Percentiles rank a stretch among this genome's conserved stretches.
phyloP scores from a whole-genome alignment of 1,284 basidiomycete species.

The Fistulina hepatica region DNA sequence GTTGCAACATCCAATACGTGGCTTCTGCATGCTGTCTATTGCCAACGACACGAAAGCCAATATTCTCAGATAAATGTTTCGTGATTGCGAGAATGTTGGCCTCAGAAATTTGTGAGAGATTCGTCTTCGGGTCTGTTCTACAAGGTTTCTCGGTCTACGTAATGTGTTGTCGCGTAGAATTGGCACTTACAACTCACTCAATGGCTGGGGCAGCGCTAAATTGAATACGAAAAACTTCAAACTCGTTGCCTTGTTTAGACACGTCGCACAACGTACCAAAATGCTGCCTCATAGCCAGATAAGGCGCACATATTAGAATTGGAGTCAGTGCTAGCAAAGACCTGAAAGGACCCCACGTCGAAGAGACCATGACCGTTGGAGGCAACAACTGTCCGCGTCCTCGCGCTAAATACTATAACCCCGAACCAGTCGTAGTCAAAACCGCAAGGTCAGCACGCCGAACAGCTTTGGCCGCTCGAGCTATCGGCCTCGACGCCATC shows the following conservation, averaged over 20 bases:
- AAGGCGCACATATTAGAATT: conserved; percentile 32
- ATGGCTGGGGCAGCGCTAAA: conserved; percentile 30
- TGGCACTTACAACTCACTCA: conserved; percentile 28
- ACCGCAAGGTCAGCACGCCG: too few species aligned
- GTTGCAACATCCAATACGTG: conserved; percentile 72
- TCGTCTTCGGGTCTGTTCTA: conserved; percentile 43
- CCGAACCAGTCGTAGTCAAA: too few species aligned
- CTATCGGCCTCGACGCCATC: too few species aligned
- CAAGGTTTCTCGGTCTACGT: neutral
- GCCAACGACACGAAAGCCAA: conserved; percentile 89
- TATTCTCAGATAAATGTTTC: conserved; percentile 65
- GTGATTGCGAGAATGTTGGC: conserved; percentile 50
- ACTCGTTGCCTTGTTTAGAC: conserved; percentile 2
- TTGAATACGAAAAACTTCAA: neutral
- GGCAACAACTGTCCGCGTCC: too few species aligned
- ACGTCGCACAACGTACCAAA: conserved; percentile 27
- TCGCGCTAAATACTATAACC: too few species aligned
- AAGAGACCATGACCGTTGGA: conserved; percentile 13
- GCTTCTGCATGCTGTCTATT: conserved; percentile 81
- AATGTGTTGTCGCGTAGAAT: neutral
- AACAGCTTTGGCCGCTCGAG: too few species aligned
- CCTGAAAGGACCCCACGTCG: conserved; percentile 32
- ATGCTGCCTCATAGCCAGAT: conserved; percentile 33
- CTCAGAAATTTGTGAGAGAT: conserved; percentile 62
- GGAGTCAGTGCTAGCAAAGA: conserved; percentile 37